Evolutionary conservation across 768 basidiomycete genomes (phyloP).

Genomic region (Crassisporium funariophilum): DNA sequence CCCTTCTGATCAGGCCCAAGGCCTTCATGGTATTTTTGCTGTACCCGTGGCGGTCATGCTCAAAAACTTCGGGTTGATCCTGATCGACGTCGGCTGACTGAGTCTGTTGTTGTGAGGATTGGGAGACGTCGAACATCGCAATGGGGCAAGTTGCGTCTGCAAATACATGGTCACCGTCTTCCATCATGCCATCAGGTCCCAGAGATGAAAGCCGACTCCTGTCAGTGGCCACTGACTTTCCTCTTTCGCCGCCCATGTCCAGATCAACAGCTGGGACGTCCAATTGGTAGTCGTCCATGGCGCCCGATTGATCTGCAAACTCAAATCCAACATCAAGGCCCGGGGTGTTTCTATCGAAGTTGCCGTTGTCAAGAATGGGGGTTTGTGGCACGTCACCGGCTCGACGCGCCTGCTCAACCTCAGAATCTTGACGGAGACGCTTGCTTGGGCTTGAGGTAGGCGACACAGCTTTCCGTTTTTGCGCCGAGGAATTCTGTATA

Average conservation of each 20-base stretch:
- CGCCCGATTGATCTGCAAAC: constrained; percentile 57
- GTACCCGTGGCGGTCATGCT: constrained; percentile 70
- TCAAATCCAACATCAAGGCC: constrained; percentile 51
- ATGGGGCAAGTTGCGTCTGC: constrained; percentile 77
- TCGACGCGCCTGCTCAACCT: constrained; percentile 73
- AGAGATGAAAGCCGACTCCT: constrained; percentile 68
- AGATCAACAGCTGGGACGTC: constrained; percentile 57
- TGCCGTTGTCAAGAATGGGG: constrained; percentile 59
- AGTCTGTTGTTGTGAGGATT: constrained; percentile 53
- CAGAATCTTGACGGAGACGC: constrained; percentile 63
- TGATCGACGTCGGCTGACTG: constrained; percentile 36
- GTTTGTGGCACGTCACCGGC: constrained; percentile 54
- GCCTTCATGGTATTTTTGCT: constrained; percentile 91
- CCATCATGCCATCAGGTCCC: constrained; percentile 48
- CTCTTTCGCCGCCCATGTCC: constrained; percentile 44
- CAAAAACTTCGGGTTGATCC: constrained; percentile 31
- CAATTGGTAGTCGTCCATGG: constrained; percentile 73
- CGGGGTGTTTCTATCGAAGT: constrained; percentile 48
- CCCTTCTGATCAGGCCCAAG: constrained; percentile 69
- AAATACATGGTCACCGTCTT: constrained; percentile 56
- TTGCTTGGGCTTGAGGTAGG: constrained; percentile 64
- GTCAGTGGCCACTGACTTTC: constrained; percentile 54
- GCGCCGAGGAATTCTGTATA: constrained; percentile 40
- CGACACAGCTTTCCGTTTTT: constrained; percentile 62
- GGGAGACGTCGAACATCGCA: constrained; percentile 74